Evolutionary conservation across 208 protist species (phyloP).

Genomic region (Crithidia thermophila): DNA sequence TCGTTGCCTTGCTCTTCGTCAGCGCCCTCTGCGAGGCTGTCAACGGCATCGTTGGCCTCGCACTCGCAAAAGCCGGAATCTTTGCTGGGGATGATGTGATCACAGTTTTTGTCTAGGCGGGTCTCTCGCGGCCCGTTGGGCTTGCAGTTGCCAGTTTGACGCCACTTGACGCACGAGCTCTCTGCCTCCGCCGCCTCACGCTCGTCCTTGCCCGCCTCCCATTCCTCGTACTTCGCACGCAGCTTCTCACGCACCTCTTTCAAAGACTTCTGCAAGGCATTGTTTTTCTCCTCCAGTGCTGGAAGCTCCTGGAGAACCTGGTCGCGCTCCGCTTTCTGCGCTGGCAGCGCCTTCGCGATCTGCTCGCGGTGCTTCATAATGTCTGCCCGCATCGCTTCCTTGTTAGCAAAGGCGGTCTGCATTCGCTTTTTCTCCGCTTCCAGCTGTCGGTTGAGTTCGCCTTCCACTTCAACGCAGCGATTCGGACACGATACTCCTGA

Average conservation of each 20-base stretch:
- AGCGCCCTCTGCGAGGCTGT: not conserved
- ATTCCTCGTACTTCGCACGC: slow-evolving; percentile 19
- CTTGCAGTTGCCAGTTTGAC: slow-evolving; percentile 44
- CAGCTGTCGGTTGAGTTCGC: slow-evolving; percentile 29
- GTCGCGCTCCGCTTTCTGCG: slow-evolving; percentile 22
- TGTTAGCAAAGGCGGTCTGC: slow-evolving; percentile 15
- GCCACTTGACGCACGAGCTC: slow-evolving; percentile 45
- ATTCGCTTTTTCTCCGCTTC: slow-evolving; percentile 33
- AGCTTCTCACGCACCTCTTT: slow-evolving; percentile 32
- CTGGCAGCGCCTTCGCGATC: slow-evolving; percentile 2
- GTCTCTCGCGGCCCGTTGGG: slow-evolving; percentile 17
- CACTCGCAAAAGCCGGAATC: slow-evolving; percentile 71
- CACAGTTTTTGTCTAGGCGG: slow-evolving; percentile 44
- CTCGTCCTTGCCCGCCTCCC: slow-evolving; percentile 6
- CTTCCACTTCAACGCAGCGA: slow-evolving; percentile 50
- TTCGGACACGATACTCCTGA: slow-evolving; percentile 55
- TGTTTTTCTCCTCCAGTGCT: slow-evolving; percentile 23
- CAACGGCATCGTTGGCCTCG: not conserved
- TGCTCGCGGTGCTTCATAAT: slow-evolving; percentile 27
- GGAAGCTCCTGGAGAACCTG: slow-evolving; percentile 21
- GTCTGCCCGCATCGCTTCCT: slow-evolving; percentile 36
- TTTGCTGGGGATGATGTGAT: slow-evolving; percentile 25
- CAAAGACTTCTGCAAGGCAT: slow-evolving; percentile 37
- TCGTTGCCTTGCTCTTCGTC: not conserved
- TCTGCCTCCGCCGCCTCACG: slow-evolving; percentile 4